phyloP scores from a whole-genome alignment of 2,329 filamentous ascomycete genomes.

The Ceratocystis lukuohia region DNA sequence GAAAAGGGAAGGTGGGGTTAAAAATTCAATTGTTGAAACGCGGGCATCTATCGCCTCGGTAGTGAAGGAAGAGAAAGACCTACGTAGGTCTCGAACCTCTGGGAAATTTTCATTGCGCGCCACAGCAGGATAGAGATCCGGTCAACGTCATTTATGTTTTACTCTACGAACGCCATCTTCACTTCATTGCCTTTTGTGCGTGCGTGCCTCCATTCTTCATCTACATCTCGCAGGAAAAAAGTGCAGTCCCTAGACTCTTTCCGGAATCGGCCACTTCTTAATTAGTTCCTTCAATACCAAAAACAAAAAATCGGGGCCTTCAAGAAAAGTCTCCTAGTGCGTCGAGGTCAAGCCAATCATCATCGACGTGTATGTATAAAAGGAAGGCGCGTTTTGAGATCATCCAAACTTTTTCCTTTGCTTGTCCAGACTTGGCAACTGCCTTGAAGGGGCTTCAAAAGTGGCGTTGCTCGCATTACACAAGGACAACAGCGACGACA shows the following conservation, averaged over 20 bases:
- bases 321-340: background rate
- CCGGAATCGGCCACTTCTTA: background rate
- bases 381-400: background rate
- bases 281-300: background rate
- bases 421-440: background rate
- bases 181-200: background rate
- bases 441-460: background rate
- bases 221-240: background rate
- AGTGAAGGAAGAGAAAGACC: background rate
- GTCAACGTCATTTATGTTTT: background rate
- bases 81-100: too few relatives aligned
- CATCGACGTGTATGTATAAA: background rate
- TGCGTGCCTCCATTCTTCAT: background rate
- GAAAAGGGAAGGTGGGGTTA: constrained; percentile 16
- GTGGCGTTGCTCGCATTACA: background rate
- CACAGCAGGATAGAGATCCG: background rate
- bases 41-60: constrained; percentile 4
- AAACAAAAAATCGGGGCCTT: background rate
- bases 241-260: background rate
- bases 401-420: constrained; percentile 5
- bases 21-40: constrained; percentile 12
- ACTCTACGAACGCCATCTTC: background rate
- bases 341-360: background rate
- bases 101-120: background rate
- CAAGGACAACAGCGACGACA: background rate